A percentile compares a stretch with the other conserved stretches of the same genome.
Conservation (phyloP, 2,329 filamentous ascomycete genomes). For the Stylonectria norvegica region DNA sequence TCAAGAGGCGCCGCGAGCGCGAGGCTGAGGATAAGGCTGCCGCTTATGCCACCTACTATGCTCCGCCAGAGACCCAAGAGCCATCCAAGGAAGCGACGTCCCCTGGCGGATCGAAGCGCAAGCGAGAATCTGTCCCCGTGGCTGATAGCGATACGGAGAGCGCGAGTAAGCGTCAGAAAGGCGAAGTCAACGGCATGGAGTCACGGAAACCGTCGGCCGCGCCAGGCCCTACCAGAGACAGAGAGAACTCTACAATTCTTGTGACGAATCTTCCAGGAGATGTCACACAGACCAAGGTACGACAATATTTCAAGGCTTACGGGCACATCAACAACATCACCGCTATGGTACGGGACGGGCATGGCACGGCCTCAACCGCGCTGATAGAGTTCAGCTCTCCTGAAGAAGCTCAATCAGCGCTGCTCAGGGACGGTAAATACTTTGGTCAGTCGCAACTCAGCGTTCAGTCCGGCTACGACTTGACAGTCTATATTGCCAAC, state of each 20-base stretch:
- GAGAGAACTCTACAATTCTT: conserved; percentile 84
- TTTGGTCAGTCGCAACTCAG: conserved; percentile 70
- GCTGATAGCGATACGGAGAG: conserved; percentile 41
- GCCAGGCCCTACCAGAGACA: conserved; percentile 66
- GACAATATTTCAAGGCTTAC: conserved; percentile 89
- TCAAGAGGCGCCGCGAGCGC: conserved; percentile 61
- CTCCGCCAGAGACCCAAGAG: conserved; percentile 26
- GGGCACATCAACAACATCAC: conserved; percentile 78
- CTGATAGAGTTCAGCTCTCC: conserved; percentile 80
- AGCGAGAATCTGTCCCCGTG: conserved; percentile 60
- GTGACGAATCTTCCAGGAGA: conserved; percentile 72
- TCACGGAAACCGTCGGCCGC: conserved; percentile 7
- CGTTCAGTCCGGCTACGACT: conserved; percentile 70
- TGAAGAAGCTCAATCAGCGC: conserved; percentile 77
- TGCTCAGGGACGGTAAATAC: conserved; percentile 76
- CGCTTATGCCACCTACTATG: conserved; percentile 43
- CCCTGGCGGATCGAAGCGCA: conserved; percentile 61
- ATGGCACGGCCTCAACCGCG: conserved; percentile 62
- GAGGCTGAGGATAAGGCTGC: conserved; percentile 61
- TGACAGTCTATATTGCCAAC: conserved; percentile 87
- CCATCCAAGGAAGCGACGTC: conserved; percentile 28
- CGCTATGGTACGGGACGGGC: conserved; percentile 57
- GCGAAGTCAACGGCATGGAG: conserved; percentile 34
- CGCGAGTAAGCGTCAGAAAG: conserved; percentile 65
- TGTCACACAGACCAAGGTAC: conserved; percentile 67